Base-by-base conservation (phyloP, 108 stramenopile species). In the Cyclostephanos tholiformis region DNA sequence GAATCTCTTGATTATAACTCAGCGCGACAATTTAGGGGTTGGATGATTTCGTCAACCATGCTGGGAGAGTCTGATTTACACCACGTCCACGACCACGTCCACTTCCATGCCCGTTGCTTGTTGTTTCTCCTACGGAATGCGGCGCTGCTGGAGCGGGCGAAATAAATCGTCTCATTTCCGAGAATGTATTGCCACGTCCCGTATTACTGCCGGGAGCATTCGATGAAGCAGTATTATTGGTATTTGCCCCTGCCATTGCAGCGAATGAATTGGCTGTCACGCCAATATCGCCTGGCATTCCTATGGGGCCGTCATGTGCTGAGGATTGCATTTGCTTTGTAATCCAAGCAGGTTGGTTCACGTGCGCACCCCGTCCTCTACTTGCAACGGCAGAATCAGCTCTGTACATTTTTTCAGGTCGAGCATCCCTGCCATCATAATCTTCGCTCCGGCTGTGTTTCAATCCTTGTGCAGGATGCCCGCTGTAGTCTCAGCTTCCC, bases 61-160 rank as follows among this genome's bases (percentile, higher is more conserved):
- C 61, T 62, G 61, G 61, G 36, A 62, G 61, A 62, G 39, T 62
- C 30, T 36, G 43, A 22, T 41, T 43, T n/a, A n/a, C 36, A 9
- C 61, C 61, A 43, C 61, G 61, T 41, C 61, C 61, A 12, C 61
- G 61, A 19, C 61, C 61, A 43, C 61, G 36, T n/a, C 61, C 61
- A 20, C 12, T 43, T 14, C 61, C 61, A 22, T 43, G 36, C 8
- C 29, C 36, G n/a, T 62, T 36, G 20, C 25, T 55, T 26, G 25
- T 55, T 26, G 26, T 26, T 55, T 43, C 36, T 23, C 61, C 36
- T 0, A 62, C n/a, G 20, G 36, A 2, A 41, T 38, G 41, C 22
- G 4, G 20, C 30, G 61, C 38, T 6, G 30, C 8, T 16, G 19
- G 13, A 16, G 44, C 44, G 14, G 13, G 44, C 16, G 44, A 16